phyloP scores from a whole-genome alignment of 768 basidiomycete genomes.

The Naganishia friedmannii region DNA sequence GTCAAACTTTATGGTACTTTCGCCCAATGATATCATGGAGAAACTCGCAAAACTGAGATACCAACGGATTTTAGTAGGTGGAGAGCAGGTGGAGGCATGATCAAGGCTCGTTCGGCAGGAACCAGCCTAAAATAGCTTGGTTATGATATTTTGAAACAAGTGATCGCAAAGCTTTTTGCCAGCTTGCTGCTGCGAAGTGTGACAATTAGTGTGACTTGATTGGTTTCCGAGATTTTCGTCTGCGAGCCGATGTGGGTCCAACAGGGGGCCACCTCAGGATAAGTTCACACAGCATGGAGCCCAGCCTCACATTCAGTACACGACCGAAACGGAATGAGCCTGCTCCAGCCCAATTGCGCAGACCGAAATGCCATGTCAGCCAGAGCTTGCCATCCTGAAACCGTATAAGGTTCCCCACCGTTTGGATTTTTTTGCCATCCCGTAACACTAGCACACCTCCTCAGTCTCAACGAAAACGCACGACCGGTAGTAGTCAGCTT shows the following conservation, averaged over 20 bases:
- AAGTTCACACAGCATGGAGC: background rate
- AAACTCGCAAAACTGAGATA: background rate
- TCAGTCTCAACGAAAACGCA: background rate
- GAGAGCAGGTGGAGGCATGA: background rate
- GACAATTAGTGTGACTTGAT: too few relatives aligned
- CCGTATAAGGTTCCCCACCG: background rate
- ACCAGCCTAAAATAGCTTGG: background rate
- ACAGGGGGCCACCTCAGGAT: background rate
- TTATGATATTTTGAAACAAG: background rate
- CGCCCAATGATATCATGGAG: conserved; percentile 13
- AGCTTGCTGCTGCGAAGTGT: background rate
- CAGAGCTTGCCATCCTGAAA: background rate
- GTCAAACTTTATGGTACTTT: background rate
- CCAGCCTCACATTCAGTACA: background rate
- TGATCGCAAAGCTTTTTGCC: background rate
- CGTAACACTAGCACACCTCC: background rate
- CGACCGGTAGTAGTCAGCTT: background rate
- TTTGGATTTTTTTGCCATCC: background rate
- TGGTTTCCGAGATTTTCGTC: background rate
- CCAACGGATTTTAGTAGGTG: background rate
- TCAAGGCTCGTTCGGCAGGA: conserved; percentile 9
- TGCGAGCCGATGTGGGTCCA: conserved; percentile 16
- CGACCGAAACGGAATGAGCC: background rate
- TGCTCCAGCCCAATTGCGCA: background rate
- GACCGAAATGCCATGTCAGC: background rate